Evolutionary conservation across 495 filamentous ascomycete genomes (phyloP).

Genomic region (Penicillium bialowiezense): DNA sequence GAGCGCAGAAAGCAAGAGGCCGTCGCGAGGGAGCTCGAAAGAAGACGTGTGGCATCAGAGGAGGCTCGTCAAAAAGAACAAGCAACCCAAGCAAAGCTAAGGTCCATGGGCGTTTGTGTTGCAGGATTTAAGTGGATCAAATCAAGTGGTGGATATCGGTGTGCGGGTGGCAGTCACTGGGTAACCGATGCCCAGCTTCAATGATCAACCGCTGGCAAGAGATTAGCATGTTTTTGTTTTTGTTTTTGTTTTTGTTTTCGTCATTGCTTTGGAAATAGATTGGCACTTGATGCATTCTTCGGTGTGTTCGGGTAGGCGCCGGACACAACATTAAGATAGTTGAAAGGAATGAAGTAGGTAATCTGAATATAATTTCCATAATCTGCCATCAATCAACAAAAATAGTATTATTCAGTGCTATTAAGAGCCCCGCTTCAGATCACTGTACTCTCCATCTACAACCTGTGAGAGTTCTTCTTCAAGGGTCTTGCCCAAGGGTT

Average conservation of each 20-base stretch:
- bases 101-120: slow-evolving; percentile 46
- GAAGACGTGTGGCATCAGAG: slow-evolving; percentile 21
- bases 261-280: too few relatives aligned
- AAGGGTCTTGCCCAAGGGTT: slow-evolving; percentile 36
- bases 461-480: slow-evolving; percentile 18
- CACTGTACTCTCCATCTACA: slow-evolving; percentile 12
- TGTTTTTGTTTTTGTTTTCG: too few relatives aligned
- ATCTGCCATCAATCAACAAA: too few relatives aligned
- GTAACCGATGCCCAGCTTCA: slow-evolving; percentile 8
- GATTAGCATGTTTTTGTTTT: too few relatives aligned
- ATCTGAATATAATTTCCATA: too few relatives aligned
- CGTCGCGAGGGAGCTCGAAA: slow-evolving; percentile 23
- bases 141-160: slow-evolving; percentile 41
- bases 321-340: too few relatives aligned
- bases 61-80: slow-evolving; percentile 35
- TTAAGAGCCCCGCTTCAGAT: too few relatives aligned
- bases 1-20: slow-evolving; percentile 29
- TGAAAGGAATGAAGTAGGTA: too few relatives aligned
- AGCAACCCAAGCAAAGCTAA: slow-evolving; percentile 41
- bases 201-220: too few relatives aligned
- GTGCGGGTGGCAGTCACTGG: slow-evolving; percentile 19
- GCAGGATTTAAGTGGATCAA: slow-evolving; percentile 7
- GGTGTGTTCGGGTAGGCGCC: too few relatives aligned
- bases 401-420: too few relatives aligned
- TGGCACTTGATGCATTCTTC: too few relatives aligned